Percentiles rank a stretch among this genome's conserved stretches.
These are phyloP conservation scores for Melaleuca quinquenervia DNA, from an alignment of 345 rosid species.

Conservation along the genomic window DNA sequence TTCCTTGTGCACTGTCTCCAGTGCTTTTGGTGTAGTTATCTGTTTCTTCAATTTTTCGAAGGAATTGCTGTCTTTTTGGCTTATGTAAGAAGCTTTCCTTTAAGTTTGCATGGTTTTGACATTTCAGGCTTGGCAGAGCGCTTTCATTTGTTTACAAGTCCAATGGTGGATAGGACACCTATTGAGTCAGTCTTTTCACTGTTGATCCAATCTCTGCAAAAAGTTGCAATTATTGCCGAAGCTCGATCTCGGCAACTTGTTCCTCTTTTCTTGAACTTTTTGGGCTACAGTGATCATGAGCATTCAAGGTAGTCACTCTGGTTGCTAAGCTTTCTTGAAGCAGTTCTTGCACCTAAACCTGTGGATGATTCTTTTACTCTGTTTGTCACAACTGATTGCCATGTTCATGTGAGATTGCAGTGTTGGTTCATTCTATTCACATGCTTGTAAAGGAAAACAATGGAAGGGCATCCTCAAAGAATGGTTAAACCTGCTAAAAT, in stretches of 20 bases:
- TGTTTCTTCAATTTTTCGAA: not conserved
- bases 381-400: not conserved
- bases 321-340: not conserved
- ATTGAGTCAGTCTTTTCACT: slow-evolving; percentile 32
- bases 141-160: slow-evolving; percentile 36
- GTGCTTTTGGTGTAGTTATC: not conserved
- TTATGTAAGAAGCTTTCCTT: not conserved
- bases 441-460: slow-evolving; percentile 57
- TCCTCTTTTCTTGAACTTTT: slow-evolving; percentile 61
- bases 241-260: slow-evolving; percentile 59
- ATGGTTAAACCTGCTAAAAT: slow-evolving; percentile 72
- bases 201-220: slow-evolving; percentile 70
- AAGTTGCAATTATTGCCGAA: slow-evolving; percentile 49
- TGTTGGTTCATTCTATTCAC: slow-evolving; percentile 40
- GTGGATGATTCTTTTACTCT: not conserved
- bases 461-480: slow-evolving; percentile 73
- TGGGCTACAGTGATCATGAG: slow-evolving; percentile 55
- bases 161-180: slow-evolving; percentile 46
- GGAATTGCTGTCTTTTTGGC: not conserved
- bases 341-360: not conserved
- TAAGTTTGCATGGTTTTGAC: not conserved
- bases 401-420: slow-evolving; percentile 16
- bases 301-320: slow-evolving; percentile 39
- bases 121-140: slow-evolving; percentile 45
- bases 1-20: not conserved